phyloP scores from a whole-genome alignment of 2,329 filamentous ascomycete genomes.

The Ophiosphaerella narmari region DNA sequence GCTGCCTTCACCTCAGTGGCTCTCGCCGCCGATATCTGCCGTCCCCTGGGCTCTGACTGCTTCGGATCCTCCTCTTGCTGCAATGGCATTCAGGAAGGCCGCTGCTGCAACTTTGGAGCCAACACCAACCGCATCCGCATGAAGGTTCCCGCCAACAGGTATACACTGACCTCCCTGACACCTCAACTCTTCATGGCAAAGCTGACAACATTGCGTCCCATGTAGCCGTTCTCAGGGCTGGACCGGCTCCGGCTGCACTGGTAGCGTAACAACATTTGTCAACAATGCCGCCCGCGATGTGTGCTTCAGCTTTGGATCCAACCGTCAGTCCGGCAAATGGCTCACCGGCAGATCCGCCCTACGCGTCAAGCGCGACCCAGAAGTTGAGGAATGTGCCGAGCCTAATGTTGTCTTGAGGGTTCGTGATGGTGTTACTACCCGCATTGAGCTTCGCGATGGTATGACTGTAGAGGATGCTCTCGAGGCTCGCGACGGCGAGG shows the following conservation, averaged over 20 bases:
- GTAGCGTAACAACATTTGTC: not conserved
- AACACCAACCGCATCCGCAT: constrained; percentile 3
- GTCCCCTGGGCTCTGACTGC: not conserved
- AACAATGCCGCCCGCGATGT: constrained; percentile 3
- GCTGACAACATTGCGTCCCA: not conserved
- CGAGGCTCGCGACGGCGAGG: not conserved
- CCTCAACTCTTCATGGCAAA: not conserved
- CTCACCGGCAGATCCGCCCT: not conserved
- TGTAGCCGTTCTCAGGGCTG: not conserved
- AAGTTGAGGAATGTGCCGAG: constrained; percentile 4
- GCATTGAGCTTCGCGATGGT: constrained; percentile 3
- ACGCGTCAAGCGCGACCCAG: constrained; percentile 4
- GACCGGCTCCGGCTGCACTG: constrained; percentile 1
- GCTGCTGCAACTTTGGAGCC: constrained; percentile 5
- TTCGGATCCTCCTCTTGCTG: constrained; percentile 2
- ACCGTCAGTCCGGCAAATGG: constrained; percentile 4
- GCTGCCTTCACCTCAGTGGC: not conserved
- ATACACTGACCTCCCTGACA: not conserved
- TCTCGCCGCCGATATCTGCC: constrained; percentile 5
- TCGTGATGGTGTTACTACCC: constrained; percentile 6
- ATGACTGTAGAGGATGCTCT: constrained; percentile 6
- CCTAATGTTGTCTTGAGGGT: constrained; percentile 6
- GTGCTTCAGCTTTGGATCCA: constrained; percentile 2
- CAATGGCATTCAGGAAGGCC: constrained; percentile 1
- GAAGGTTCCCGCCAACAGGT: constrained; percentile 4